Evolutionary conservation across 768 basidiomycete species (phyloP), one percentile per base, ranked within the genome.

Genomic region (Phanerochaete carnosa): DNA sequence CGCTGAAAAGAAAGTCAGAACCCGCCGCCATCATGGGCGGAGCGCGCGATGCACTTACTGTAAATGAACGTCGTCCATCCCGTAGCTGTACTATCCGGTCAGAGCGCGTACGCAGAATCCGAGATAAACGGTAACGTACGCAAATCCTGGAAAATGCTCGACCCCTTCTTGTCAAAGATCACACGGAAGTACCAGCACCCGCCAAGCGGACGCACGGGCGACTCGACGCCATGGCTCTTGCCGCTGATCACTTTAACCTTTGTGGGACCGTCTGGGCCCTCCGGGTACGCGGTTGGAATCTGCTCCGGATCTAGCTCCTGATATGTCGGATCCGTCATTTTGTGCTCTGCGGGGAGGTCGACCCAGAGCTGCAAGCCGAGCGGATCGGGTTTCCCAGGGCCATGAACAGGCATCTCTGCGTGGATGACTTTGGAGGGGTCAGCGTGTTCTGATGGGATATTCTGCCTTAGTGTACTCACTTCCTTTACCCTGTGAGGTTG

Each of bases 121-220:
- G 22, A 58, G 35, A 37, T 16, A 35, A 43, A n/a, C 35, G 45
- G 37, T 23, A 15, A 74, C 88, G 69, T 64, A 86, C 92, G 95
- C 43, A 98, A 78, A 11, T 88, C 84, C 70, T 95, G 95, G 77
- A 92, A 96, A 30, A 93, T 80, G 30, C 70, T 69, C 45, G 74
- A 78, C 22, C 47, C 47, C 30, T 84, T 80, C 61, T 81, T 80
- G 28, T 80, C 74, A 71, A 95, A 86, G 60, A 77, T 84, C 62
- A 89, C 75, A 69, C 95, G 92, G 76, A 95, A 88, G 74, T 85
- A 97, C 92, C 93, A 95, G 73, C 94, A 95, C 5, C 95, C 95
- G 13, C 95, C 95, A 0, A 95, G 82, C 0, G 93, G 93, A 51
- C 89, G 79, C 25, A 98, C 95, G 28, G 94, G 94, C 1, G 93